These are phyloP conservation scores for Cercospora zeae-maydis DNA, from an alignment of 2,329 filamentous ascomycete genomes.

Conservation along the genomic window DNA sequence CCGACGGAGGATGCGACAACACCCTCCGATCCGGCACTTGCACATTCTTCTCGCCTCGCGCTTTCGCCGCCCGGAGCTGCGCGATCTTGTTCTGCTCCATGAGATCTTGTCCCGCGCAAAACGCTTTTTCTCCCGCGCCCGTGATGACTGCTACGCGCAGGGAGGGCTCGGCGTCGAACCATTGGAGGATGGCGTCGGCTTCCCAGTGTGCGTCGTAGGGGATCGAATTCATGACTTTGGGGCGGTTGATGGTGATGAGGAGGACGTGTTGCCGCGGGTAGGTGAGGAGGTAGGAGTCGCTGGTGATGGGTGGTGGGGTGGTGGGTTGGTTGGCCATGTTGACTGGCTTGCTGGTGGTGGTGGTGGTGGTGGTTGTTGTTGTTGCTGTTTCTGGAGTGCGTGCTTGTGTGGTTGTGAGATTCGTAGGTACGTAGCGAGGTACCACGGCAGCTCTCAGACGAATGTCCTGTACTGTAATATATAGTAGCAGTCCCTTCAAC, in stretches of 20 bases:
- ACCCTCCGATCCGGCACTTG: conserved; percentile 25
- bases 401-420: too few species aligned
- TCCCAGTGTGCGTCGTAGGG: conserved; percentile 47
- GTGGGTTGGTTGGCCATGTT: conserved; percentile 22
- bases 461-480: too few species aligned
- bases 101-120: conserved; percentile 56
- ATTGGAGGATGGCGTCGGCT: conserved; percentile 49
- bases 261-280: conserved; percentile 50
- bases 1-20: conserved; percentile 36
- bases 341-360: neutral
- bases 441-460: too few species aligned
- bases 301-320: conserved; percentile 23
- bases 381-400: neutral
- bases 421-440: too few species aligned
- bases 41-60: conserved; percentile 26
- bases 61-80: conserved; percentile 23
- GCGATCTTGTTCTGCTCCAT: conserved; percentile 44
- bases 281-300: conserved; percentile 36
- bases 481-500: too few species aligned
- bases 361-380: neutral
- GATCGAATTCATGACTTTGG: conserved; percentile 48
- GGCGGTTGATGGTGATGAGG: conserved; percentile 54
- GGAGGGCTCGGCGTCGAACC: conserved; percentile 47
- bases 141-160: conserved; percentile 44
- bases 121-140: conserved; percentile 53